These are phyloP conservation scores for Entomortierella lignicola DNA, from an alignment of 192 early-diverging fungal species.

Conservation along the genomic window DNA sequence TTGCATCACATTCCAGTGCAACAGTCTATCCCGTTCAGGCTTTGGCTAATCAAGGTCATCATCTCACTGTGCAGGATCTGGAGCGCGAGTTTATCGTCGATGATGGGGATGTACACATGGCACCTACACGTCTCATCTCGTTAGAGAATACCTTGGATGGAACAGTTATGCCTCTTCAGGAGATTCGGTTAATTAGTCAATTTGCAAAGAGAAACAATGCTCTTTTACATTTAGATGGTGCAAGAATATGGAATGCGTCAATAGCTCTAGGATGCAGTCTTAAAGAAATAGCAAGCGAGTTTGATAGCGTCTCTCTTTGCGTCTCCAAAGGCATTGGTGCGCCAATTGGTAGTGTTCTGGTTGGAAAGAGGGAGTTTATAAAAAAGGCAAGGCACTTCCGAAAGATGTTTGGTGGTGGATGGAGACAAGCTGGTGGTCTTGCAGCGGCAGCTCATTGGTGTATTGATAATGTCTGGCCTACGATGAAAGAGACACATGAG, in stretches of 20 bases:
- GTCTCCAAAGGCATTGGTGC: constrained; percentile 93
- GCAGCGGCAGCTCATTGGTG: constrained; percentile 81
- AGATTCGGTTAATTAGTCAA: constrained; percentile 72
- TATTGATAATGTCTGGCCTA: constrained; percentile 79
- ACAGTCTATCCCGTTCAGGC: constrained; percentile 73
- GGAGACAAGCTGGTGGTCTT: constrained; percentile 91
- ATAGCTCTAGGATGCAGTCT: constrained; percentile 74
- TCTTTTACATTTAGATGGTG: constrained; percentile 88
- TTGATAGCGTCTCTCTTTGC: constrained; percentile 93
- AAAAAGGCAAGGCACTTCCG: constrained; percentile 84
- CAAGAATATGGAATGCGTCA: constrained; percentile 90
- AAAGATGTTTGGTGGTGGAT: constrained; percentile 93
- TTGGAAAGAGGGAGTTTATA: constrained; percentile 76
- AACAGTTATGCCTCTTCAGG: constrained; percentile 80
- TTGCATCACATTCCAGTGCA: constrained; percentile 78
- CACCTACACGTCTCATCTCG: constrained; percentile 84
- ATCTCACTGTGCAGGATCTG: constrained; percentile 67
- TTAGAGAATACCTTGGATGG: constrained; percentile 93
- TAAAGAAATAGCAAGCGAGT: constrained; percentile 71
- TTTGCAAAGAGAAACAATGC: constrained; percentile 67
- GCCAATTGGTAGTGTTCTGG: constrained; percentile 87
- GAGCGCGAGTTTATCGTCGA: constrained; percentile 38
- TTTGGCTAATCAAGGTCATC: constrained; percentile 49
- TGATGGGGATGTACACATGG: constrained; percentile 59
- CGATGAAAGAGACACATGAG: constrained; percentile 74